These are phyloP conservation scores for Ascochyta clinopodiicola DNA, from an alignment of 2,329 filamentous ascomycete genomes.

Conservation along the genomic window DNA sequence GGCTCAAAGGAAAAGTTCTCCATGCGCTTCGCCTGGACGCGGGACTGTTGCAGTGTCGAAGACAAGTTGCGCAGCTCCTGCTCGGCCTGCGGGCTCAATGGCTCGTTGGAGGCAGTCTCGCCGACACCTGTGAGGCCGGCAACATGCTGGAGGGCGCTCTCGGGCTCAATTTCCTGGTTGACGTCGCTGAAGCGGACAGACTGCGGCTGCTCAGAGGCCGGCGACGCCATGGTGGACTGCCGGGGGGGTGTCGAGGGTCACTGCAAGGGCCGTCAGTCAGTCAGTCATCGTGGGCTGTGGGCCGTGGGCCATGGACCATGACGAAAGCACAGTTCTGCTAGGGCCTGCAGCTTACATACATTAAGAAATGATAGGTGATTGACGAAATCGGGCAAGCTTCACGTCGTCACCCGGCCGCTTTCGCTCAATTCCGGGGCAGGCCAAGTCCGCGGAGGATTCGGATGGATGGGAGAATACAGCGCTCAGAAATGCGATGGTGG, in stretches of 20 bases:
- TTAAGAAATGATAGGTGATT: slow-evolving; percentile 19
- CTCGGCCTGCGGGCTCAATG: slow-evolving; percentile 53
- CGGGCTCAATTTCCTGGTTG: slow-evolving; percentile 49
- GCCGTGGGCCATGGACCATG: slow-evolving; percentile 27
- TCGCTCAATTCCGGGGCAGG: slow-evolving; percentile 9
- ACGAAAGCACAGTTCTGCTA: slow-evolving; percentile 29
- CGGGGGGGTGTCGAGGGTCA: slow-evolving; percentile 9
- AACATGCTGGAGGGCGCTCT: slow-evolving; percentile 40
- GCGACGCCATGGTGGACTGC: slow-evolving; percentile 35
- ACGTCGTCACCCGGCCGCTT: slow-evolving; percentile 18
- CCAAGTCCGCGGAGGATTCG: slow-evolving; percentile 17
- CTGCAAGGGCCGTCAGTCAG: slow-evolving; percentile 14
- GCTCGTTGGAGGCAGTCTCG: slow-evolving; percentile 29
- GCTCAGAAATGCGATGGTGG: slow-evolving; percentile 9
- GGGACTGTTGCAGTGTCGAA: slow-evolving; percentile 73
- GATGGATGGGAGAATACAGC: slow-evolving; percentile 5
- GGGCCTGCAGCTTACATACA: slow-evolving; percentile 29
- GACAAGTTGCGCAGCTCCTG: slow-evolving; percentile 76
- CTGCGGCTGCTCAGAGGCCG: slow-evolving; percentile 34
- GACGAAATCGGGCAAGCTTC: slow-evolving; percentile 23
- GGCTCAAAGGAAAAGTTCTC: slow-evolving; percentile 90
- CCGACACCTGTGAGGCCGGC: slow-evolving; percentile 36
- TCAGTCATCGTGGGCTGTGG: not conserved
- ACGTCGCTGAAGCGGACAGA: slow-evolving; percentile 51
- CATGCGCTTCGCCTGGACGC: slow-evolving; percentile 82